Percentiles rank a stretch among this genome's conserved stretches.
These are phyloP conservation scores for Cucumis hystrix DNA, from an alignment of 306 rosid genomes.

Conservation along the genomic window DNA sequence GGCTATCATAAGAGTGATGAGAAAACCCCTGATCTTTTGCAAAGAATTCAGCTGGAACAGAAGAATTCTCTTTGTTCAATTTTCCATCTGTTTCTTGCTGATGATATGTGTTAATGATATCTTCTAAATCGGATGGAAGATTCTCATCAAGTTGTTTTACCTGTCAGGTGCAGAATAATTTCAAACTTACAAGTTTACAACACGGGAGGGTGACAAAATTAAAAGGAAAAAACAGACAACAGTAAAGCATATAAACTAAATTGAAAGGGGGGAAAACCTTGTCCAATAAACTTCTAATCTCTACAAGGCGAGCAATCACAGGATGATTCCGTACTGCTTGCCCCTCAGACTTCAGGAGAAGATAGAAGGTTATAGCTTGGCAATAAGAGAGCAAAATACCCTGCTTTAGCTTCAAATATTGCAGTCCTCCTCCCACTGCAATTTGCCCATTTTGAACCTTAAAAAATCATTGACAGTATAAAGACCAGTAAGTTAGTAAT, in stretches of 20 bases:
- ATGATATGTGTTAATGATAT: constrained; percentile 29
- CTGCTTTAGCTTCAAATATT: constrained; percentile 65
- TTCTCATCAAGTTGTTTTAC: constrained; percentile 42
- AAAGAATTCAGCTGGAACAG: background rate
- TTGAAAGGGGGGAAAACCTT: constrained; percentile 35
- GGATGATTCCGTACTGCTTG: constrained; percentile 69
- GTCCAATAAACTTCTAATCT: constrained; percentile 58
- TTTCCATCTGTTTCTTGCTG: constrained; percentile 18
- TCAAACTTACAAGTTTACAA: constrained; percentile 12
- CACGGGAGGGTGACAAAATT: background rate
- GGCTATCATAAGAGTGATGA: constrained; percentile 5
- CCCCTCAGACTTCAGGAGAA: constrained; percentile 91
- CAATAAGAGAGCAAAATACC: constrained; percentile 56
- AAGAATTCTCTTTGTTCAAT: constrained; percentile 6
- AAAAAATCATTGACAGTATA: constrained; percentile 18
- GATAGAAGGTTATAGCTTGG: constrained; percentile 78
- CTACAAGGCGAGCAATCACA: constrained; percentile 63
- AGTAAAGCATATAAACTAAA: background rate
- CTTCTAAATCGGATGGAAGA: constrained; percentile 44
- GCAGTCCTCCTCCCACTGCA: constrained; percentile 43
- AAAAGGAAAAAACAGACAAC: background rate
- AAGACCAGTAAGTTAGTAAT: constrained; percentile 7
- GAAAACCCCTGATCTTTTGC: constrained; percentile 5
- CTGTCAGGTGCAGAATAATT: constrained; percentile 31
- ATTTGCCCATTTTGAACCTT: constrained; percentile 47